Evolutionary conservation across 345 rosid species (phyloP), one percentile per base, ranked within the genome.

Genomic region (Acer yangbiense): DNA sequence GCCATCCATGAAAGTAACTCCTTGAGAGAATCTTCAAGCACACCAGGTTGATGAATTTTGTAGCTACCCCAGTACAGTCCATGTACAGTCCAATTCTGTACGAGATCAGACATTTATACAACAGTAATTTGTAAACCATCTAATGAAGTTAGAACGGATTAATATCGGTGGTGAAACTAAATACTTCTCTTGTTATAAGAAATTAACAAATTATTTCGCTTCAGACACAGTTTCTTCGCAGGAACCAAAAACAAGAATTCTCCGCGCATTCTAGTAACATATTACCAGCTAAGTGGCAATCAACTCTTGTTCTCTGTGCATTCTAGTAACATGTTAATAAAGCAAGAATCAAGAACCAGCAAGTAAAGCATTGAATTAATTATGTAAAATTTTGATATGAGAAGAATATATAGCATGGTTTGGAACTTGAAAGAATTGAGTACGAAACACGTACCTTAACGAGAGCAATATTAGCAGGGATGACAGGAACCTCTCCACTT

Each of bases 11-110:
- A 91, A 48, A 96, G 91, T 63, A 92, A 87, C 86, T 92, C 99
- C 66, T 35, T 84, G 20, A 91, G 71, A 64, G 98, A 93, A 75
- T 91, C 96, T 79, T 88, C 84, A 39, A 93, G 92, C 55, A 94
- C 89, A 71, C 1, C 75, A 0, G 97, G 97, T 57, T 63, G 87
- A 78, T 94, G 94, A 76, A 86, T 78, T 48, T 50, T 83, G 82
- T 94, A 85, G 90, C 98, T 94, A 17, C 97, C 98, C 98, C 98
- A 92, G 82, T 92, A 94, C 74, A 96, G 97, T 78, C 99, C 99
- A 72, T 95, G 99, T 61, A 95, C 87, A 0, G 99, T 91, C 97
- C 99, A 96, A 85, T 96, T 96, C 99, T 94, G 84, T 27, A 83
- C n/a, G 79, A 83, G n/a, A 68, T 62, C 11, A 71, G 32, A 62